Evolutionary conservation across 1,284 basidiomycete genomes (phyloP).

Genomic region (Cryptococcus sp.): DNA sequence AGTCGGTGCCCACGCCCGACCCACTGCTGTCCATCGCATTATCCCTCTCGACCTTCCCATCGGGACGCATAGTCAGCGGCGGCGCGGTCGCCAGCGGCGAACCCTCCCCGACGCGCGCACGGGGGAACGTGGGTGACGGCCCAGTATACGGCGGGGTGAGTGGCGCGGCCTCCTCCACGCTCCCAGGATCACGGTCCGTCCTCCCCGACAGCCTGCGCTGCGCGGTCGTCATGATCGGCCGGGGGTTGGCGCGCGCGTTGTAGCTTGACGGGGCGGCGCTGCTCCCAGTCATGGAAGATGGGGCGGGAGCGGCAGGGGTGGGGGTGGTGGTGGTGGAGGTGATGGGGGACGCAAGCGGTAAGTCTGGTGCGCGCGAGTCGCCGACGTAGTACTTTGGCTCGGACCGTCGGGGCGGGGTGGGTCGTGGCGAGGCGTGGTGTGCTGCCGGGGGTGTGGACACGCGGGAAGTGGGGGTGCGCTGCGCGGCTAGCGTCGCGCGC

Average conservation of each 20-base stretch:
- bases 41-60: constrained; percentile 33
- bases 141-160: constrained; percentile 35
- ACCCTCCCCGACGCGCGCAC: constrained; percentile 28
- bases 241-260: constrained; percentile 19
- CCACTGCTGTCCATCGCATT: constrained; percentile 38
- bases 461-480: too few species aligned
- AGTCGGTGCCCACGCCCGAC: constrained; percentile 49
- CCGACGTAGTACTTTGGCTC: constrained; percentile 47
- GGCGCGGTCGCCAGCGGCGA: constrained; percentile 45
- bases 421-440: neutral
- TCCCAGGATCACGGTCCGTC: constrained; percentile 16
- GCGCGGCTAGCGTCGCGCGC: too few species aligned
- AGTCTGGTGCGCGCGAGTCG: constrained; percentile 17
- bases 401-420: constrained; percentile 22
- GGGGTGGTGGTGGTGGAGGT: neutral
- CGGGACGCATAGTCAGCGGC: constrained; percentile 35
- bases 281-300: too few species aligned
- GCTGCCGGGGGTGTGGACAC: too few species aligned
- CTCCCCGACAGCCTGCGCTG: constrained; percentile 22
- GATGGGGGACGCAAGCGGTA: neutral
- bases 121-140: constrained; percentile 6
- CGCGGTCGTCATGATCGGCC: constrained; percentile 27
- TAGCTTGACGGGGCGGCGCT: neutral
- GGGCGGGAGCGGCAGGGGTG: neutral
- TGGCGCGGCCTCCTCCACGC: constrained; percentile 35